Evolutionary conservation across 805 yeast genomes (phyloP), one percentile per base, ranked within the genome.

Genomic region (Candida silvatica): DNA sequence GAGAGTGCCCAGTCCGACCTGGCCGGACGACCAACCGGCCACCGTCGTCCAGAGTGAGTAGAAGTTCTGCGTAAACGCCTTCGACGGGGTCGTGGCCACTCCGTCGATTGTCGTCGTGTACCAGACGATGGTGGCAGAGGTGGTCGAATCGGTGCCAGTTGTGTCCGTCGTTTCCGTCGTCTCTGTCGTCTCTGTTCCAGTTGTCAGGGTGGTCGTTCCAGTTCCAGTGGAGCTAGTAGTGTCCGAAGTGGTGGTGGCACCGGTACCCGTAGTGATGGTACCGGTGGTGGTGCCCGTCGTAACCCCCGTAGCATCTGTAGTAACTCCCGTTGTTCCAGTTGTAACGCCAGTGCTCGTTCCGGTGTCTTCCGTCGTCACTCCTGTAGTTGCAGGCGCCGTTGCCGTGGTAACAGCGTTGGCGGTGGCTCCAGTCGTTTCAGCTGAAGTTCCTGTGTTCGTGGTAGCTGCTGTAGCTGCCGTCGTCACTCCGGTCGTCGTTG

Each of bases 1-100:
- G 14, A 77, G 50, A 3, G 81, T 59, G 1, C 96, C 97, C 35
- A 90, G 51, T 0, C 97, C 97, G 34, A 87, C 66, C 3, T 72
- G 51, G 3, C 96, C 97, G 0, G 73, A 47, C 7, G 71, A 52
- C 7, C 76, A 76, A 0, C 62, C 34, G 0, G 65, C 64, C 2
- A 75, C 58, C 1, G 69, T 46, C 1, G 62, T 39, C 42, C 65
- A 76, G 39, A 63, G 56, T 9, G 66, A 37, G 8, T 58, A 28
- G 43, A 78, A 80, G 9, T 50, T 37, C 48, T 81, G 90, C 6
- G 68, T 51, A 53, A 60, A 81, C 3, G 65, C 45, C 0, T 76
- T 62, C 36, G 67, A 65, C 2, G 70, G 58, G 2, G 61, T 58
- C n/a, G 60, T 56, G 2, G 49, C 44, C 1, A 61, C 60, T 9